Evolutionary conservation across 164 flowering plant species (phyloP).

Genomic region (Vitis amurensis): DNA sequence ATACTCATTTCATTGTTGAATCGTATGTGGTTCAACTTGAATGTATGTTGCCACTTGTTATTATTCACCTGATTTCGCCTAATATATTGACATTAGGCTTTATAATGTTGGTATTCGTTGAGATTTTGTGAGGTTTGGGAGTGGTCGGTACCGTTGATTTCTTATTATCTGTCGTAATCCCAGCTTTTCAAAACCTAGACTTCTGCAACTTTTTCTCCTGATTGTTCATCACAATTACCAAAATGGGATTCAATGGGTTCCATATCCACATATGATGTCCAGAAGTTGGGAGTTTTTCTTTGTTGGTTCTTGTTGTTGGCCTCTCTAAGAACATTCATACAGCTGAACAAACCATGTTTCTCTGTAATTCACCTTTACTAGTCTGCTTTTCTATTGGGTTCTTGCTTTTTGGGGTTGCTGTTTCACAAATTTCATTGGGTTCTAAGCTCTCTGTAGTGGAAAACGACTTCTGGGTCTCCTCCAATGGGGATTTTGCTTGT

Average conservation of each 20-base stretch:
- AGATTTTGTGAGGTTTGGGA: neutral
- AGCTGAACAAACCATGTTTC: constrained; percentile 14
- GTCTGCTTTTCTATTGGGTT: constrained; percentile 25
- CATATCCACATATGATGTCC: too few species aligned
- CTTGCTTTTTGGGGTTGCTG: constrained; percentile 20
- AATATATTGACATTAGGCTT: constrained; percentile 10
- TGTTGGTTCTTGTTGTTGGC: neutral
- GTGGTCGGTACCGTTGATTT: neutral
- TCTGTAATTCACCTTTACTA: constrained; percentile 6
- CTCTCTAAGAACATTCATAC: constrained; percentile 12
- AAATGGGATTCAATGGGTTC: neutral
- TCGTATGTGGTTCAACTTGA: neutral
- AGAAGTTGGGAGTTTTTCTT: neutral
- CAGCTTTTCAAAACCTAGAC: neutral
- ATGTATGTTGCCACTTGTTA: constrained; percentile 1
- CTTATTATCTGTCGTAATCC: constrained; percentile 1
- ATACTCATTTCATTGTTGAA: neutral
- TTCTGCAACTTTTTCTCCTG: neutral
- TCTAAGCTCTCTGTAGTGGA: constrained; percentile 49
- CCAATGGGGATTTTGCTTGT: constrained; percentile 65
- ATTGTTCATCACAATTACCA: neutral
- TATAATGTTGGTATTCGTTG: neutral
- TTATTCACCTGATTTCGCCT: constrained; percentile 11
- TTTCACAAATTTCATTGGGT: constrained; percentile 50
- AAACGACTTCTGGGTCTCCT: constrained; percentile 55